These are phyloP conservation scores for Fusarium euwallaceae DNA, from an alignment of 2,329 filamentous ascomycete species.

Conservation along the genomic window DNA sequence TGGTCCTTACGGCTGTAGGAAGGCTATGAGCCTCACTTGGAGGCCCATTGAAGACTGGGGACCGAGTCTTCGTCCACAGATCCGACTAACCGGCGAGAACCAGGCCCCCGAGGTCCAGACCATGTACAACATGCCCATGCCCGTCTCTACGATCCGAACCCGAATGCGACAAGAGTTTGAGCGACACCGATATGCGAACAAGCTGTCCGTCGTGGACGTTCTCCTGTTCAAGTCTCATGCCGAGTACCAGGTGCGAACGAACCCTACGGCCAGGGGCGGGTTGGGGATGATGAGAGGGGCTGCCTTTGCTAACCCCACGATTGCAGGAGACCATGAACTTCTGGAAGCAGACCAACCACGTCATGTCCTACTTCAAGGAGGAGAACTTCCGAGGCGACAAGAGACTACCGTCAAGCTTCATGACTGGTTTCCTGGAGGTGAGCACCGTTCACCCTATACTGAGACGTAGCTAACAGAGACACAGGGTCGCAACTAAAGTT, in stretches of 20 bases:
- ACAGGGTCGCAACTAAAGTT: conserved; percentile 69
- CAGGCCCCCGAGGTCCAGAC: conserved; percentile 97
- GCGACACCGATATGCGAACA: conserved; percentile 91
- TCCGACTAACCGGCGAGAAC: conserved; percentile 32
- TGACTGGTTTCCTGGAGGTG: conserved; percentile 95
- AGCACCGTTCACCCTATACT: conserved; percentile 46
- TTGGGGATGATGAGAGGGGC: neutral
- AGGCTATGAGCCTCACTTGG: neutral
- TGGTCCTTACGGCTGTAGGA: neutral
- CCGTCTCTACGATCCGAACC: conserved; percentile 87
- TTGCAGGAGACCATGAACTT: conserved; percentile 95
- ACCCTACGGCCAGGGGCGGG: conserved; percentile 64
- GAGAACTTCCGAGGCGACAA: conserved; percentile 83
- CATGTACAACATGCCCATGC: conserved; percentile 95
- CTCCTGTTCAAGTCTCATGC: conserved; percentile 90
- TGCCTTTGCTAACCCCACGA: conserved; percentile 27
- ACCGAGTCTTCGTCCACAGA: neutral
- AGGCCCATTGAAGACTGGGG: neutral
- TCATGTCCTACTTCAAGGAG: conserved; percentile 96
- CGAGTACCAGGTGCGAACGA: conserved; percentile 84
- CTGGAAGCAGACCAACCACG: conserved; percentile 96
- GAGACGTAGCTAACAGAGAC: conserved; percentile 33
- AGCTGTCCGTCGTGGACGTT: conserved; percentile 89
- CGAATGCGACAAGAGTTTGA: conserved; percentile 98
- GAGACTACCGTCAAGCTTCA: conserved; percentile 88